These are phyloP conservation scores for Gossypium lobatum DNA, from an alignment of 441 rosid genomes.

Conservation along the genomic window DNA sequence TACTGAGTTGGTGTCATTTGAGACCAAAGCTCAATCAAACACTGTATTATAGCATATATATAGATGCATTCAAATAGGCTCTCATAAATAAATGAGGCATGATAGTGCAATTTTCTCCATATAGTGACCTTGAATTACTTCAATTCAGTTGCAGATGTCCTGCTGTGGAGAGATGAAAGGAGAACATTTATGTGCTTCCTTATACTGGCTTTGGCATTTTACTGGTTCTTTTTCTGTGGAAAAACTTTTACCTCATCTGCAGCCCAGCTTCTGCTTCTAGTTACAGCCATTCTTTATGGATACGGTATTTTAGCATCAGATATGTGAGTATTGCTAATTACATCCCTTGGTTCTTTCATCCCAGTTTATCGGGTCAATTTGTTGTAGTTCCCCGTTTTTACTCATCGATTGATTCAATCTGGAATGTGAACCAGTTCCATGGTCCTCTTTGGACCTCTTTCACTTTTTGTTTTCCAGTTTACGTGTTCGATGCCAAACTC, in stretches of 20 bases:
- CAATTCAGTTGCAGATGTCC: conserved; percentile 73
- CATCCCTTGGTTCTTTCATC: neutral
- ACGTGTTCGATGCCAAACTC: neutral
- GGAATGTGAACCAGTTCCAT: neutral
- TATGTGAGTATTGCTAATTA: conserved; percentile 45
- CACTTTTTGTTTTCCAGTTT: neutral
- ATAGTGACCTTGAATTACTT: conserved; percentile 17
- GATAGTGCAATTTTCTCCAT: conserved; percentile 1
- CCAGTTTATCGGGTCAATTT: neutral
- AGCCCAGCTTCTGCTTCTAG: conserved; percentile 57
- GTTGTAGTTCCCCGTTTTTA: neutral
- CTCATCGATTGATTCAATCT: neutral
- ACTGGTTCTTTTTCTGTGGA: conserved; percentile 78
- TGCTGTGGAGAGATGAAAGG: conserved; percentile 94
- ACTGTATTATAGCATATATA: neutral
- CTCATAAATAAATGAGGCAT: neutral
- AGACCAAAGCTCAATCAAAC: neutral
- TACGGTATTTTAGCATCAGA: conserved; percentile 45
- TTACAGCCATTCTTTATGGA: conserved; percentile 47
- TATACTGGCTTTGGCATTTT: conserved; percentile 42
- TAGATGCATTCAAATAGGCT: conserved; percentile 11
- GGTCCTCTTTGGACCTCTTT: neutral
- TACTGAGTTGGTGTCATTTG: neutral
- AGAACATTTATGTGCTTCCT: conserved; percentile 63
- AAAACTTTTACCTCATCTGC: conserved; percentile 64